phyloP scores from a whole-genome alignment of 352 stramenopile species.

The Globisporangium ultimum region DNA sequence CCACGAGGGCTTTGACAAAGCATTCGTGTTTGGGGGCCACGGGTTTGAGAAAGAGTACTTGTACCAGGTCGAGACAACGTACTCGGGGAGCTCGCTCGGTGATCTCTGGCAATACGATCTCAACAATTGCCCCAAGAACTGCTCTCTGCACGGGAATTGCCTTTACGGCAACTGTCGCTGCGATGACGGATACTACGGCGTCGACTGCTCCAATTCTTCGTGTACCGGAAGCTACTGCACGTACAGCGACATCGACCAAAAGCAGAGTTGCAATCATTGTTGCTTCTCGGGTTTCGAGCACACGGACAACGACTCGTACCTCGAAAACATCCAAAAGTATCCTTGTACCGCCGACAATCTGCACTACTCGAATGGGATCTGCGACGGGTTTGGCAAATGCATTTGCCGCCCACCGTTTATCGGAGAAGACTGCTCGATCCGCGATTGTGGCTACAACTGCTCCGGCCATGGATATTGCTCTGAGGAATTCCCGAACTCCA shows the following conservation, averaged over 20 bases:
- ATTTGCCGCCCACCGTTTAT: slow-evolving; percentile 95
- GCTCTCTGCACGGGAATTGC: slow-evolving; percentile 90
- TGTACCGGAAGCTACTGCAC: slow-evolving; percentile 93
- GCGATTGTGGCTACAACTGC: slow-evolving; percentile 91
- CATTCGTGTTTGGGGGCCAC: slow-evolving; percentile 90
- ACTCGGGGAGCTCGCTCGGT: slow-evolving; percentile 44
- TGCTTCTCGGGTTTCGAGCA: slow-evolving; percentile 90
- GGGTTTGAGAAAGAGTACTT: slow-evolving; percentile 70
- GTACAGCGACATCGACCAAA: slow-evolving; percentile 84
- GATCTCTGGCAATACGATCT: slow-evolving; percentile 93
- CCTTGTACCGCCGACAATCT: slow-evolving; percentile 77
- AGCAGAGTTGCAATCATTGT: slow-evolving; percentile 92
- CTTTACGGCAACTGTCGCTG: slow-evolving; percentile 92
- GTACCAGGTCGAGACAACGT: slow-evolving; percentile 59
- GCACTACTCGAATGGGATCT: slow-evolving; percentile 93
- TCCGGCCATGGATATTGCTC: slow-evolving; percentile 94
- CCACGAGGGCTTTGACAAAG: slow-evolving; percentile 46
- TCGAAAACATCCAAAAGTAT: slow-evolving; percentile 90
- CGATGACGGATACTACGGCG: slow-evolving; percentile 94
- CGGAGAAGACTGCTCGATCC: slow-evolving; percentile 89
- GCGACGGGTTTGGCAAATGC: slow-evolving; percentile 95
- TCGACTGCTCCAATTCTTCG: slow-evolving; percentile 94
- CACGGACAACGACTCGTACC: slow-evolving; percentile 85
- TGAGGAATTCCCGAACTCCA: slow-evolving; percentile 94
- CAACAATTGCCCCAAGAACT: slow-evolving; percentile 92